phyloP scores from a whole-genome alignment of 768 basidiomycete species.

The Rhizopogon vinicolor region DNA sequence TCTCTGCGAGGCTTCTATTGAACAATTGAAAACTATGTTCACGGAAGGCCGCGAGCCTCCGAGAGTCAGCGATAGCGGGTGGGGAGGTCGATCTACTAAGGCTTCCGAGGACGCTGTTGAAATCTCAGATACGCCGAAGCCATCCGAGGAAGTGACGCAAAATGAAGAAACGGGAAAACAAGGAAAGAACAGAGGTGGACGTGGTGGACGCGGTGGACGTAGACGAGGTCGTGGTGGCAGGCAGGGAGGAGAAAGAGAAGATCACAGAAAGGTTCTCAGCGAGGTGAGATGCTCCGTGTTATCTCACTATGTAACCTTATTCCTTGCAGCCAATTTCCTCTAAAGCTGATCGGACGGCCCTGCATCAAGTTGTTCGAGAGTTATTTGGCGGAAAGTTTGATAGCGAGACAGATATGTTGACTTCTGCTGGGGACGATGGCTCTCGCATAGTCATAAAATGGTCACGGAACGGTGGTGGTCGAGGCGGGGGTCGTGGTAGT shows the following conservation, averaged over 20 bases:
- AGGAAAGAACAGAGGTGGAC: slow-evolving; percentile 29
- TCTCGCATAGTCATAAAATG: slow-evolving; percentile 78
- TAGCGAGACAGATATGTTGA: slow-evolving; percentile 64
- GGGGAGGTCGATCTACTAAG: slow-evolving; percentile 49
- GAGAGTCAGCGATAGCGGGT: slow-evolving; percentile 68
- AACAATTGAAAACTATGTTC: slow-evolving; percentile 65
- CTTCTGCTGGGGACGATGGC: slow-evolving; percentile 55
- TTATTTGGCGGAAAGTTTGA: slow-evolving; percentile 83
- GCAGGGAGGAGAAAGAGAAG: slow-evolving; percentile 43
- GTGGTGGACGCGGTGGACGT: slow-evolving; percentile 41
- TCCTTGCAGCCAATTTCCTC: slow-evolving; percentile 67
- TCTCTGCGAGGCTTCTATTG: slow-evolving; percentile 57
- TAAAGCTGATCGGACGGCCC: slow-evolving; percentile 74
- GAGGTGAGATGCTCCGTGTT: slow-evolving; percentile 49
- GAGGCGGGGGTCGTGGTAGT: slow-evolving; percentile 40
- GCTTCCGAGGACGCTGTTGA: slow-evolving; percentile 20
- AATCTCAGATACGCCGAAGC: slow-evolving; percentile 4
- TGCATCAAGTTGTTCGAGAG: slow-evolving; percentile 79
- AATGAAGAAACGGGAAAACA: slow-evolving; percentile 28
- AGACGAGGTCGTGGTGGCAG: slow-evolving; percentile 42
- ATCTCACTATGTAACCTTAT: slow-evolving; percentile 10
- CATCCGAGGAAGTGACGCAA: slow-evolving; percentile 10
- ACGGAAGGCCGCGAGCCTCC: slow-evolving; percentile 82
- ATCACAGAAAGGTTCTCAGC: slow-evolving; percentile 73
- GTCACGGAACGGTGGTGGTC: slow-evolving; percentile 47